Conservation (phyloP, 2,329 filamentous ascomycete genomes). For the Dichotomopilus funicola region DNA sequence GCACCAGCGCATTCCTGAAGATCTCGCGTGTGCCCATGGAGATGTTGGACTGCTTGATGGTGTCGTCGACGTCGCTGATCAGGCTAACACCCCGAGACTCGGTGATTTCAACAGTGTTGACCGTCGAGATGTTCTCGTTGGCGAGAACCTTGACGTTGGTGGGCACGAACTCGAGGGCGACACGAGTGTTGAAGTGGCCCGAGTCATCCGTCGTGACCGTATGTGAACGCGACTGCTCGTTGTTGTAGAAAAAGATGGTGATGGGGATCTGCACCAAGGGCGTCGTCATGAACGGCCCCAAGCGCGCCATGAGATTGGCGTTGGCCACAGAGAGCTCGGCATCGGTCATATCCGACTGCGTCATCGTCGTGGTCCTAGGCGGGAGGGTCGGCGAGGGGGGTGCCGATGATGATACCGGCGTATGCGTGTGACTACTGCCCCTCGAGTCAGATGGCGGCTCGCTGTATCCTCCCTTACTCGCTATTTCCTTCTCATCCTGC, state of each 20-base stretch:
- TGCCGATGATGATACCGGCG: constrained; percentile 32
- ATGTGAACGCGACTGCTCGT: constrained; percentile 70
- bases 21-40: constrained; percentile 82
- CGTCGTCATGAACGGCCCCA: constrained; percentile 84
- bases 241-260: constrained; percentile 93
- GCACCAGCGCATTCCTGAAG: constrained; percentile 91
- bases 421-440: constrained; percentile 25
- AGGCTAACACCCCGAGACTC: constrained; percentile 77
- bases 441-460: constrained; percentile 50
- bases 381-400: constrained; percentile 40
- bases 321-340: constrained; percentile 76
- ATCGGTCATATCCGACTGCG: constrained; percentile 55
- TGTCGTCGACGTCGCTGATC: constrained; percentile 97
- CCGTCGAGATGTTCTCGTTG: constrained; percentile 75
- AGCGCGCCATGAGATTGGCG: constrained; percentile 75
- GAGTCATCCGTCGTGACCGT: constrained; percentile 81
- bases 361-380: constrained; percentile 30
- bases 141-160: constrained; percentile 84
- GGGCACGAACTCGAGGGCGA: constrained; percentile 80
- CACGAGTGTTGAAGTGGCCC: constrained; percentile 78
- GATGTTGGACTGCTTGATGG: constrained; percentile 92
- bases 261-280: constrained; percentile 72
- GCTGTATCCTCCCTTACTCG: constrained; percentile 66
- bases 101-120: constrained; percentile 69
- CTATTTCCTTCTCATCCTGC: constrained; percentile 62